phyloP scores from a whole-genome alignment of 78 protist species.

The Dictyostelium firmibasis region DNA sequence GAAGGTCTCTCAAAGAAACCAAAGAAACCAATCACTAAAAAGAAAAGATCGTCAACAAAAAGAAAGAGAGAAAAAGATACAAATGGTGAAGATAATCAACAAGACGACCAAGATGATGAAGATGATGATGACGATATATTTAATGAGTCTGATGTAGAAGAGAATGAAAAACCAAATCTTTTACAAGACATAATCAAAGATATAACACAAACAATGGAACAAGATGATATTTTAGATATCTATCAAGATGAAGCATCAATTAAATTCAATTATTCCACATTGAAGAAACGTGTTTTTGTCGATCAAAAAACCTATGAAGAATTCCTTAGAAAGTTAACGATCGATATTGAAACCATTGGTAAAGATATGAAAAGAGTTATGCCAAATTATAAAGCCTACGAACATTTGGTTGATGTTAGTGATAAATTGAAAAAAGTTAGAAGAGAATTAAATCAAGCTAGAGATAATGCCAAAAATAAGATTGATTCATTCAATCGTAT shows the following conservation, averaged over 20 bases:
- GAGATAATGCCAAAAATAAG: not conserved
- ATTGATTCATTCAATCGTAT: conserved; percentile 1
- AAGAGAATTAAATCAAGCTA: not conserved
- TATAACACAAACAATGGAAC: not conserved
- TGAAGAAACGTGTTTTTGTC: not conserved
- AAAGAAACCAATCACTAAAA: not conserved
- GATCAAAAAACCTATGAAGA: conserved; percentile 9
- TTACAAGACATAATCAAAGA: not conserved
- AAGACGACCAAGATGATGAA: conserved; percentile 5
- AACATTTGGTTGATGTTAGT: conserved; percentile 19
- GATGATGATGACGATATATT: conserved; percentile 32
- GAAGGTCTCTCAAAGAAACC: not conserved
- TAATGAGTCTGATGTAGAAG: not conserved
- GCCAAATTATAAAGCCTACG: conserved; percentile 66
- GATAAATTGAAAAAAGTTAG: not conserved
- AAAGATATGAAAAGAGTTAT: conserved; percentile 1
- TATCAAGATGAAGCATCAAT: not conserved
- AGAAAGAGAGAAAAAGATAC: not conserved
- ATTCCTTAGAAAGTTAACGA: not conserved
- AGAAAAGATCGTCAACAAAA: conserved; percentile 13
- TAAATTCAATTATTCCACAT: not conserved
- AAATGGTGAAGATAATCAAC: not conserved
- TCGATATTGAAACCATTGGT: not conserved
- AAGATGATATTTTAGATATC: not conserved
- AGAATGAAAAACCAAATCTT: not conserved